phyloP scores from a whole-genome alignment of 345 rosid genomes.

The Noccaea bulbosa region DNA sequence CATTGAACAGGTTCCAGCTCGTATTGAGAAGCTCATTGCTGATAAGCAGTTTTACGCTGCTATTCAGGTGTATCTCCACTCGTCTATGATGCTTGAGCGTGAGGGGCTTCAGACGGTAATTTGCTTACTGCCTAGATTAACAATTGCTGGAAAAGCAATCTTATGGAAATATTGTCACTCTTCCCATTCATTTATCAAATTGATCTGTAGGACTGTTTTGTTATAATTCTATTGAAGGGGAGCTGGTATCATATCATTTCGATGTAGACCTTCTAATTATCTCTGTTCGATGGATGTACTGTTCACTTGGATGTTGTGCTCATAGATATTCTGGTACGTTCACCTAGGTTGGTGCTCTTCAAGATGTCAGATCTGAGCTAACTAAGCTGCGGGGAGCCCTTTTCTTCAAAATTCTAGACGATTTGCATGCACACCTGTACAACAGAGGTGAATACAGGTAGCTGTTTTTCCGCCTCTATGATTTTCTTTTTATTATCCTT shows the following conservation, averaged over 20 bases:
- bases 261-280: conserved; percentile 6
- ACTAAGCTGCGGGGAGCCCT: conserved; percentile 83
- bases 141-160: conserved; percentile 18
- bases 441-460: conserved; percentile 97
- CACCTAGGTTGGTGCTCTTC: conserved; percentile 95
- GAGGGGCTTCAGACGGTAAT: conserved; percentile 96
- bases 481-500: conserved; percentile 16
- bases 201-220: conserved; percentile 18
- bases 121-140: conserved; percentile 23
- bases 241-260: conserved; percentile 26
- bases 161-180: conserved; percentile 27
- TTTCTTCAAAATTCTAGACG: conserved; percentile 89
- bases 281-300: conserved; percentile 24
- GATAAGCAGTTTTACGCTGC: conserved; percentile 95
- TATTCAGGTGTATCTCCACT: conserved; percentile 80
- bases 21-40: conserved; percentile 85
- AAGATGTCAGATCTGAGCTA: conserved; percentile 96
- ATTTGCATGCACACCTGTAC: conserved; percentile 93
- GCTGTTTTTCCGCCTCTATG: conserved; percentile 14
- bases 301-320: conserved; percentile 30
- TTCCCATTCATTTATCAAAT: conserved; percentile 30
- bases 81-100: conserved; percentile 90
- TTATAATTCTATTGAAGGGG: conserved; percentile 16
- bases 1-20: conserved; percentile 74
- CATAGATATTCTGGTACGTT: conserved; percentile 37